These are phyloP conservation scores for Ophiostoma sp. DNA, from an alignment of 2,329 filamentous ascomycete genomes.

Conservation along the genomic window DNA sequence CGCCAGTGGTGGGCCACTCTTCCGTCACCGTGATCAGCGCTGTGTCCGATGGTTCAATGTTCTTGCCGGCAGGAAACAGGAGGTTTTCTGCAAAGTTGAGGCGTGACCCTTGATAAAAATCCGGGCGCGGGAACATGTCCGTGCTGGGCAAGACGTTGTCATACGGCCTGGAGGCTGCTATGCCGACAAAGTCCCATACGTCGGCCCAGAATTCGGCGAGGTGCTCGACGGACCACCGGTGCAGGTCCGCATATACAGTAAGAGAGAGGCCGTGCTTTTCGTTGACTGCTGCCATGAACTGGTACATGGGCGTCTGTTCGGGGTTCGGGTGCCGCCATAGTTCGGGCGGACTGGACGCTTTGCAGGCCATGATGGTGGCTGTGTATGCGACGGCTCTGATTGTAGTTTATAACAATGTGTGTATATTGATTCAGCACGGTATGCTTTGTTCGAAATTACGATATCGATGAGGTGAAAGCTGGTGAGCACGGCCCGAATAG, in stretches of 20 bases:
- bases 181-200: slow-evolving; percentile 75
- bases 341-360: slow-evolving; percentile 17
- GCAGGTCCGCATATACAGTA: slow-evolving; percentile 65
- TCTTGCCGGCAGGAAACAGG: slow-evolving; percentile 60
- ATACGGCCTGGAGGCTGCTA: slow-evolving; percentile 62
- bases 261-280: slow-evolving; percentile 59
- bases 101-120: slow-evolving; percentile 72
- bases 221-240: slow-evolving; percentile 77
- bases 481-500: too few species aligned
- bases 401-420: too few species aligned
- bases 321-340: slow-evolving; percentile 70
- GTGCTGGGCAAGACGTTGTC: slow-evolving; percentile 61
- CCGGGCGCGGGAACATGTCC: slow-evolving; percentile 77
- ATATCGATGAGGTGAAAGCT: neutral
- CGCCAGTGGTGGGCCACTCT: slow-evolving; percentile 45
- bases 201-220: slow-evolving; percentile 76
- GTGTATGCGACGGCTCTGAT: too few species aligned
- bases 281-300: slow-evolving; percentile 65
- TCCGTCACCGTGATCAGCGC: slow-evolving; percentile 83
- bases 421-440: too few species aligned
- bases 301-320: slow-evolving; percentile 62
- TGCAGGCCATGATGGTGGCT: neutral
- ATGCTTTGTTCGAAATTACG: too few species aligned
- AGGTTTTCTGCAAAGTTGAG: slow-evolving; percentile 96
- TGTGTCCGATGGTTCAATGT: slow-evolving; percentile 53